A percentile compares a stretch with the other conserved stretches of the same genome.
Evolutionary conservation across 345 rosid species (phyloP).

Genomic region (Toxicodendron radicans): DNA sequence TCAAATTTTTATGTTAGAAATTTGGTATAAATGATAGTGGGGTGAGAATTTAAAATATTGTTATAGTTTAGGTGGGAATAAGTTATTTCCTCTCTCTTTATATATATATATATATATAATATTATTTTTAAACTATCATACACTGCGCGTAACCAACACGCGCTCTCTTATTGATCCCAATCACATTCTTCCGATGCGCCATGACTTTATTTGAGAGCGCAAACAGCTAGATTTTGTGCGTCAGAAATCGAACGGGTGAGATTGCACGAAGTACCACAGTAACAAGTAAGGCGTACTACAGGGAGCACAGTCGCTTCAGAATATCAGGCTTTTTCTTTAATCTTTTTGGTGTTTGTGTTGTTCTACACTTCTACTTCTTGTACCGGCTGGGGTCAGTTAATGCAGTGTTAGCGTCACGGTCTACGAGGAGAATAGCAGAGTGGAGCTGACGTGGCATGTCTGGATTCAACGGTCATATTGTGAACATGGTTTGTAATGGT

Average conservation of each 20-base stretch:
- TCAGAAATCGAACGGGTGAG: slow-evolving; percentile 18
- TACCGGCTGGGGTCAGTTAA: slow-evolving; percentile 4
- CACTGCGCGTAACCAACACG: no score
- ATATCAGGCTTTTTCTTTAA: background rate
- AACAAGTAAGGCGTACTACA: slow-evolving; percentile 7
- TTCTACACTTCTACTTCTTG: no score
- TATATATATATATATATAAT: no score
- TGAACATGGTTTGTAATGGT: background rate
- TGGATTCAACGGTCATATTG: slow-evolving; percentile 13
- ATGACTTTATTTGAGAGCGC: background rate
- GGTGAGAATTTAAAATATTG: no score
- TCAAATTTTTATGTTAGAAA: no score
- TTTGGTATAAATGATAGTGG: no score
- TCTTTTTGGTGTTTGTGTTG: background rate
- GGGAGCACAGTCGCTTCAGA: background rate
- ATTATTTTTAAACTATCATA: no score
- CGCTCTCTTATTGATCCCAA: no score
- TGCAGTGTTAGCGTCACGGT: slow-evolving; percentile 9
- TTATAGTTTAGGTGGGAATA: no score
- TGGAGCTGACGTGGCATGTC: slow-evolving; percentile 16
- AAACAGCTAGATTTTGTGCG: background rate
- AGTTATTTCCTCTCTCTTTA: no score
- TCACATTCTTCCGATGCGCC: no score
- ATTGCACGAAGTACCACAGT: slow-evolving; percentile 5
- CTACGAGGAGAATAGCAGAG: slow-evolving; percentile 14